phyloP scores from a whole-genome alignment of 306 rosid genomes.

The Nissolia schottii region DNA sequence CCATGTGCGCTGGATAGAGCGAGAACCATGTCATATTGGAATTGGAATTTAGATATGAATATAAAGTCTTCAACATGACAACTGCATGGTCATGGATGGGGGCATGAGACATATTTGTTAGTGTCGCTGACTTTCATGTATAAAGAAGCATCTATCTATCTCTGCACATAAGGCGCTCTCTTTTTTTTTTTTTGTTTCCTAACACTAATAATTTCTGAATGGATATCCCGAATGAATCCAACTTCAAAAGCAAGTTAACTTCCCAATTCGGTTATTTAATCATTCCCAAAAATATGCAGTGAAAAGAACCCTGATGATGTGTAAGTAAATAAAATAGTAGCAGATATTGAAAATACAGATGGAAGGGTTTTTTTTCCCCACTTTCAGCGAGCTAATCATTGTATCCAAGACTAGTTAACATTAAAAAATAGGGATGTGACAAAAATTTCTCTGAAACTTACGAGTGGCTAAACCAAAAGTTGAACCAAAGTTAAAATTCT shows the following conservation, averaged over 20 bases:
- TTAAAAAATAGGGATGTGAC: not conserved
- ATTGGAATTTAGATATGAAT: not conserved
- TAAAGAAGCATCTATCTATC: conserved; percentile 5
- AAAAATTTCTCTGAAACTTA: not conserved
- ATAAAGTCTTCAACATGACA: not conserved
- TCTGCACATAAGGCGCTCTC: too few relatives aligned
- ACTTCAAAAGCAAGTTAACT: conserved; percentile 2
- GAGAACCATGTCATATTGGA: not conserved
- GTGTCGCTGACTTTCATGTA: conserved; percentile 26
- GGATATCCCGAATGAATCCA: not conserved
- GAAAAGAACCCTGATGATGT: not conserved
- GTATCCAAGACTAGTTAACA: not conserved
- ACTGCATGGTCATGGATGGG: conserved; percentile 18
- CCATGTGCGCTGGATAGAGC: not conserved
- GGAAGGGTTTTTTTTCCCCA: not conserved
- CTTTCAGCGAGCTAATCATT: conserved; percentile 18
- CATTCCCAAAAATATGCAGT: not conserved
- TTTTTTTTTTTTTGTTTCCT: not conserved
- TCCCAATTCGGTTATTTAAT: not conserved
- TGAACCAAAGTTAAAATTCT: not conserved
- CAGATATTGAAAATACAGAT: not conserved
- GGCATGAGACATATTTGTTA: conserved; percentile 2
- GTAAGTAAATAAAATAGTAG: not conserved
- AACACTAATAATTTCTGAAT: not conserved
- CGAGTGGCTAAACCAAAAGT: not conserved